Evolutionary conservation across 768 basidiomycete genomes (phyloP).

Genomic region (Kwoniella pini): DNA sequence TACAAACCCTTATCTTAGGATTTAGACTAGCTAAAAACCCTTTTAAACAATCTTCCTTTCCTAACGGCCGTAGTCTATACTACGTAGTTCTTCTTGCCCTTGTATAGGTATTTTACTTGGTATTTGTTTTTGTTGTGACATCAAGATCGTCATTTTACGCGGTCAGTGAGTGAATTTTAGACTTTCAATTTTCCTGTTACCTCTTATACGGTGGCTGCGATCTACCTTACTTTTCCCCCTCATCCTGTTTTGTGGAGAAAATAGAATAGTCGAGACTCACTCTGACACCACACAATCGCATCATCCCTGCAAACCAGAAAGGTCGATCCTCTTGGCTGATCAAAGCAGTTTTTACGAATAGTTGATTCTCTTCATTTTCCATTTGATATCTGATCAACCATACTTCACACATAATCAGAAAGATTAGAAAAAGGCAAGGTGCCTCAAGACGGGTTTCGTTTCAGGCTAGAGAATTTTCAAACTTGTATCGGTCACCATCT

Average conservation of each 20-base stretch:
- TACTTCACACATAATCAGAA: too few species aligned
- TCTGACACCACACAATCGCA: background rate
- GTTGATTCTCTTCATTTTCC: too few species aligned
- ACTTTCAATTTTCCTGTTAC: background rate
- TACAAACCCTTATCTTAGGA: background rate
- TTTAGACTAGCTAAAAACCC: background rate
- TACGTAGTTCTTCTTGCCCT: background rate
- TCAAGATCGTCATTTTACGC: background rate
- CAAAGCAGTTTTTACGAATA: too few species aligned
- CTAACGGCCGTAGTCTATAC: background rate
- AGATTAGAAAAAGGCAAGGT: too few species aligned
- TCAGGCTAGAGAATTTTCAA: too few species aligned
- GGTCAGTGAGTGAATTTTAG: slow-evolving; percentile 2
- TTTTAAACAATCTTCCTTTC: background rate
- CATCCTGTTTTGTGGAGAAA: slow-evolving; percentile 2
- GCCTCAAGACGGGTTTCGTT: too few species aligned
- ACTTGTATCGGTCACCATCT: too few species aligned
- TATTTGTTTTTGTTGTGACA: background rate
- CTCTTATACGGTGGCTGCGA: slow-evolving; percentile 5
- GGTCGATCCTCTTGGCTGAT: background rate
- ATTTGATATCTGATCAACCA: too few species aligned
- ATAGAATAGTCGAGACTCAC: background rate
- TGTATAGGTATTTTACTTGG: too few species aligned
- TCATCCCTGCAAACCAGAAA: too few species aligned
- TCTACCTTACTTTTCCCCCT: background rate